Conservation (phyloP, 306 rosid genomes). For the Corylus americana region DNA sequence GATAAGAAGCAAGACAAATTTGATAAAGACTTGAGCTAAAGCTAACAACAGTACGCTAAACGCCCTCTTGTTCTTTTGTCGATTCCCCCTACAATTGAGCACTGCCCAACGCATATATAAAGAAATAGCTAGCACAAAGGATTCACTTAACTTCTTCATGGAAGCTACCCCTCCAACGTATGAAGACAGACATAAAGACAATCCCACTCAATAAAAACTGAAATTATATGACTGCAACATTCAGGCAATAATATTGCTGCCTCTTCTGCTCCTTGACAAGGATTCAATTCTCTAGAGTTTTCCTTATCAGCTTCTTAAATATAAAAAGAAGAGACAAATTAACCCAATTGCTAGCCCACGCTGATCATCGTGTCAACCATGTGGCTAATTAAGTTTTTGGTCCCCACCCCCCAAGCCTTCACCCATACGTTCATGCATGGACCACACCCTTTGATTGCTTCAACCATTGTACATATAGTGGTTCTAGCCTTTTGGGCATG, state of each 20-base stretch:
- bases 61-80: conserved; percentile 13
- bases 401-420: background rate
- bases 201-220: conserved; percentile 7
- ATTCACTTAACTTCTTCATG: conserved; percentile 3
- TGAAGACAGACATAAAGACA: conserved; percentile 21
- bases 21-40: conserved; percentile 41
- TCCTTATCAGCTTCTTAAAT: background rate
- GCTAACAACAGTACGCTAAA: conserved; percentile 15
- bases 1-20: conserved; percentile 21
- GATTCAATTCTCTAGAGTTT: conserved; percentile 3
- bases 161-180: background rate
- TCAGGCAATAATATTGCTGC: no score
- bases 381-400: background rate
- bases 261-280: background rate
- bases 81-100: conserved; percentile 1
- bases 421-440: background rate
- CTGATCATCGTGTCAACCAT: background rate
- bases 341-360: background rate
- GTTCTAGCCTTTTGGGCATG: background rate
- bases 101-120: background rate
- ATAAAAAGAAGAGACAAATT: background rate
- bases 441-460: background rate
- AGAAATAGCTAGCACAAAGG: conserved; percentile 23
- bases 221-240: background rate
- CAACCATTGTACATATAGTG: background rate